Evolutionary conservation across 129 eudicot genomes (phyloP), one percentile per base, ranked within the genome.

Genomic region (Flaveria linearis): DNA sequence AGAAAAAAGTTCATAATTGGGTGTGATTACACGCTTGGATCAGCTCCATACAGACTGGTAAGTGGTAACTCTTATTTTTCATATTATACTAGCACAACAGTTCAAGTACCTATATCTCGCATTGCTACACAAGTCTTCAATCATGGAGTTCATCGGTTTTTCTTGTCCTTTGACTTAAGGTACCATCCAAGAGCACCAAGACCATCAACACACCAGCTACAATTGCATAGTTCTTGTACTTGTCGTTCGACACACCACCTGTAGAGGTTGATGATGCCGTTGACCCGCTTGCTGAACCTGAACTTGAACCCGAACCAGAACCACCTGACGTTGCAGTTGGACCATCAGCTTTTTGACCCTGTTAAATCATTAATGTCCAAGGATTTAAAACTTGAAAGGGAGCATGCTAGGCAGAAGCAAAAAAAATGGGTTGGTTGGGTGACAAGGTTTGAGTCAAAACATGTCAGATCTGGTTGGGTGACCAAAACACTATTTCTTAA

Each of bases 321-420:
- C 84, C 87, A 62, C 86, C 91, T 4, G 93, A 75, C 76, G 82
- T 78, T 23, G 88, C 26, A 68, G 88, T 75, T 33, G 92, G 25
- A 25, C 78, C 86, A 74, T 84, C 93, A 53, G 89, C 79, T 76
- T 85, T n/a, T 49, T 88, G 94, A 41, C 96, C 99, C 99, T 94
- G 76, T 15, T 12, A 67, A 22, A 26, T 73, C 28, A 73, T 11
- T 7, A 25, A 71, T 43, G 49, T 72, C 69, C 7, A 36, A 36
- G 41, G 41, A 36, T 36, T 36, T 36, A 36, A 36, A 36, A 36
- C 41, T 36, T 36, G 41, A 36, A 36, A 36, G 7, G 7, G 41
- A 36, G 41, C 4, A 36, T 5, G 41, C 9, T 61, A 74, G 15
- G 50, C 10, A 25, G 13, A 30, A 16, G 43, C 49, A 5, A 26